Percentiles rank a stretch among this genome's conserved stretches.
Evolutionary conservation across 768 basidiomycete species (phyloP).

Genomic region (Termitomyces sp.): DNA sequence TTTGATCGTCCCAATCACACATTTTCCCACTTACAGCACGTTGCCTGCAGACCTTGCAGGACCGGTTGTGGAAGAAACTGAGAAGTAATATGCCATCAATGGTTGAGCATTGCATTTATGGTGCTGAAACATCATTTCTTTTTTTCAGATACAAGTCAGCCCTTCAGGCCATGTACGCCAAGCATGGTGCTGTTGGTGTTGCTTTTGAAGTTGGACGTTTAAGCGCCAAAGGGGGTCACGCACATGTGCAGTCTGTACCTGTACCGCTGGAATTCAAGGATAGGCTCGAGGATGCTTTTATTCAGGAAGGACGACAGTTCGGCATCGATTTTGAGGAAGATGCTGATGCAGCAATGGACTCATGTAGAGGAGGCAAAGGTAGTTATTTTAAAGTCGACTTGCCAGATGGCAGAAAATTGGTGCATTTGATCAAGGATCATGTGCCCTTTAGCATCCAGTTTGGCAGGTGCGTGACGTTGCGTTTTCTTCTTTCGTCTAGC

Average conservation of each 20-base stretch:
- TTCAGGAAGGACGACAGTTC: slow-evolving; percentile 54
- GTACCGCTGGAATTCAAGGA: slow-evolving; percentile 58
- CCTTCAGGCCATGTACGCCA: slow-evolving; percentile 65
- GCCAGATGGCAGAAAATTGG: slow-evolving; percentile 78
- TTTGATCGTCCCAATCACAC: slow-evolving; percentile 33
- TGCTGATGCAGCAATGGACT: slow-evolving; percentile 53
- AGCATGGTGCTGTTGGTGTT: slow-evolving; percentile 62
- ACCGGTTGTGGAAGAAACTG: slow-evolving; percentile 77
- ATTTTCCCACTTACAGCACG: slow-evolving; percentile 82
- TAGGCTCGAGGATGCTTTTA: slow-evolving; percentile 66
- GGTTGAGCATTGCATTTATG: background rate
- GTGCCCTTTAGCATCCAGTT: slow-evolving; percentile 88
- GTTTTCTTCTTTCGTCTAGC: background rate
- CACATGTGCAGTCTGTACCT: slow-evolving; percentile 86
- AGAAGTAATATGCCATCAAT: slow-evolving; percentile 42
- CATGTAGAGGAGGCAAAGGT: slow-evolving; percentile 46
- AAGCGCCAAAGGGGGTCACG: slow-evolving; percentile 85
- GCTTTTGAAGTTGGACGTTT: slow-evolving; percentile 86
- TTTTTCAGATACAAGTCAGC: slow-evolving; percentile 68
- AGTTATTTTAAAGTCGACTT: slow-evolving; percentile 91
- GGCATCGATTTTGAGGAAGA: slow-evolving; percentile 77
- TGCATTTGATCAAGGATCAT: slow-evolving; percentile 77
- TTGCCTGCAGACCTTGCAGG: slow-evolving; percentile 73
- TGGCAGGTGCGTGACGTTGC: slow-evolving; percentile 63
- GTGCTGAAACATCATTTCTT: slow-evolving; percentile 1